A percentile compares a stretch with the other conserved stretches of the same genome.
These are phyloP conservation scores for Albizia julibrissin DNA, from an alignment of 306 rosid species.

Conservation along the genomic window DNA sequence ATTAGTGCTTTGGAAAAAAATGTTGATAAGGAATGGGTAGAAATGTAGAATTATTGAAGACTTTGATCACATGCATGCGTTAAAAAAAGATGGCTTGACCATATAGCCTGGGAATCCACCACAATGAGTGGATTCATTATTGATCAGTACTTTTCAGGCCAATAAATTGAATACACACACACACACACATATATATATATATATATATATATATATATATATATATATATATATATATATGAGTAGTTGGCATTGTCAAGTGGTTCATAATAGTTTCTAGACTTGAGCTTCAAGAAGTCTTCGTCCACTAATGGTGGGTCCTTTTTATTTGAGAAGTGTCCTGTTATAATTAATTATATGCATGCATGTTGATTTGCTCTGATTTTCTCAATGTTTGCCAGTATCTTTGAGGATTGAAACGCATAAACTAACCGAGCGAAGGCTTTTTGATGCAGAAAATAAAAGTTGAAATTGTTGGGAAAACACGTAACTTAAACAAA, in stretches of 20 bases:
- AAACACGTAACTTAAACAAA: no score
- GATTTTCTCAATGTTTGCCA: no score
- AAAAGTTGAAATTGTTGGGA: no score
- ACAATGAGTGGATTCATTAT: neutral
- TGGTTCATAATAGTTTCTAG: neutral
- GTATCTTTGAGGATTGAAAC: no score
- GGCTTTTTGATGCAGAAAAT: no score
- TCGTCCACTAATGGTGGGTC: neutral
- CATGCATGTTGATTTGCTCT: no score
- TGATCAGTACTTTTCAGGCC: neutral
- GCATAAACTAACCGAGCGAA: no score
- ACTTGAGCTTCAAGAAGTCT: neutral
- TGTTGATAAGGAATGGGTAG: neutral
- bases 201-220: no score
- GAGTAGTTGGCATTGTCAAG: neutral
- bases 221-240: no score
- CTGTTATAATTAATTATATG: no score
- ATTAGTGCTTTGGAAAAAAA: neutral
- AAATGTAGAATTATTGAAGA: neutral
- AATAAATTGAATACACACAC: no score
- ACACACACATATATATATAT: no score
- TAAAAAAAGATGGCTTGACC: neutral
- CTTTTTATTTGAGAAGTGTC: neutral
- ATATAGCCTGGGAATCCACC: neutral
- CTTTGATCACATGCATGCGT: neutral